Percentiles rank a stretch among this genome's conserved stretches.
phyloP scores from a whole-genome alignment of 305 asterid genomes.

The Andrographis paniculata region DNA sequence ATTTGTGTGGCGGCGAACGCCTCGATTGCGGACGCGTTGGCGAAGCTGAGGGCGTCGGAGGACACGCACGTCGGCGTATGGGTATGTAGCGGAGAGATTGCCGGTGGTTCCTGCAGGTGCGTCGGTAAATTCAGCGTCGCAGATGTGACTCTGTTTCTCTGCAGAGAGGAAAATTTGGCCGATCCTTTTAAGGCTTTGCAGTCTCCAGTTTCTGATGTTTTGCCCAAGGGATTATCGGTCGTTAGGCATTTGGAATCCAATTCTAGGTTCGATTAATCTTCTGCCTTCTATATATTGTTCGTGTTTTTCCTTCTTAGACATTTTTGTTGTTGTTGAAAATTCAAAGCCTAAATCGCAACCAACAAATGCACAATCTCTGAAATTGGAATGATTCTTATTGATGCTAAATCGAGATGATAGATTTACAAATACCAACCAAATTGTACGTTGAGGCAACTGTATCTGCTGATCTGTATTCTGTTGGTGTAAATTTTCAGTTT shows the following conservation, averaged over 20 bases:
- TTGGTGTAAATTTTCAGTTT: conserved; percentile 29
- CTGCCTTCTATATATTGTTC: background rate
- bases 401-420: background rate
- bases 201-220: conserved; percentile 36
- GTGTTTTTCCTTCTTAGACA: background rate
- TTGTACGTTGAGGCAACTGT: too few species aligned
- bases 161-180: conserved; percentile 41
- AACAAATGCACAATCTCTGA: background rate
- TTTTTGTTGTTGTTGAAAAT: background rate
- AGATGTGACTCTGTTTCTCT: conserved; percentile 58
- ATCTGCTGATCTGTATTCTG: too few species aligned
- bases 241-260: conserved; percentile 56
- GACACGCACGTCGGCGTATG: conserved; percentile 59
- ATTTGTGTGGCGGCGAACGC: conserved; percentile 37
- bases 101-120: conserved; percentile 30
- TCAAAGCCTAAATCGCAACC: too few species aligned
- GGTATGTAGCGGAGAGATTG: conserved; percentile 21
- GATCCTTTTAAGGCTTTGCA: conserved; percentile 59
- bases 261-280: conserved; percentile 42
- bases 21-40: conserved; percentile 42
- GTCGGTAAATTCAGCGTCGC: conserved; percentile 59
- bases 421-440: too few species aligned
- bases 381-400: background rate
- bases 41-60: conserved; percentile 40
- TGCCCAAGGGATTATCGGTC: conserved; percentile 30